These are phyloP conservation scores for Colletotrichum falcatum DNA, from an alignment of 2,329 filamentous ascomycete genomes.

Conservation along the genomic window DNA sequence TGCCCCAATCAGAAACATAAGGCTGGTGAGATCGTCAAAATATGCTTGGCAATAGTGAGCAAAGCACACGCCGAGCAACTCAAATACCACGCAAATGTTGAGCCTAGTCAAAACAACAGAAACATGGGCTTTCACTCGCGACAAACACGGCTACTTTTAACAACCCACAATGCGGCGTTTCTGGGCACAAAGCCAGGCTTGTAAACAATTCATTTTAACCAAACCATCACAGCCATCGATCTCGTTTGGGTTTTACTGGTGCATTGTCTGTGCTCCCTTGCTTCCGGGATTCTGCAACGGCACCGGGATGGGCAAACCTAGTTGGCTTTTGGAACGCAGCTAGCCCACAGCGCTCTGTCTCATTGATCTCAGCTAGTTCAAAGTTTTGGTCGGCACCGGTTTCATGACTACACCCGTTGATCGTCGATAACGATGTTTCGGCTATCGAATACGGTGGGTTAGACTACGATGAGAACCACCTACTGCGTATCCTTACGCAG, in stretches of 20 bases:
- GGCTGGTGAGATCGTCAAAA: conserved; percentile 32
- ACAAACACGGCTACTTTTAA: not conserved
- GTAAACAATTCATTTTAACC: not conserved
- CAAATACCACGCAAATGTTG: conserved; percentile 8
- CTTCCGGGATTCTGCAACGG: conserved; percentile 33
- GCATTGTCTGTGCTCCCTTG: conserved; percentile 25
- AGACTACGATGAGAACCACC: not conserved
- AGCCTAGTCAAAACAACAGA: conserved; percentile 19
- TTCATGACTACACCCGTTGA: conserved; percentile 18
- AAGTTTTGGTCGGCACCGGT: conserved; percentile 8
- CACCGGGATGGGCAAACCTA: conserved; percentile 25
- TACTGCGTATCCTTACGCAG: too few relatives aligned
- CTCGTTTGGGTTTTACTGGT: not conserved
- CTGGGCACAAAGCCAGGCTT: too few relatives aligned
- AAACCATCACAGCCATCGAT: not conserved
- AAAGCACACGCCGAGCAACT: conserved; percentile 37
- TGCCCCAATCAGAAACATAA: conserved; percentile 8
- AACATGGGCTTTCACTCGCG: not conserved
- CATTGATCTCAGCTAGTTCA: conserved; percentile 2
- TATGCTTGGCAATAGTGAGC: conserved; percentile 34
- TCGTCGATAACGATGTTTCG: conserved; percentile 20
- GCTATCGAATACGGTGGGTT: conserved; percentile 9
- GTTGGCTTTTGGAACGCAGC: conserved; percentile 3
- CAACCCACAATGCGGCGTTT: not conserved
- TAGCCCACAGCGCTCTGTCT: conserved; percentile 21